These are phyloP conservation scores for Stenogyne calaminthoides DNA, from an alignment of 305 asterid genomes.

Conservation along the genomic window DNA sequence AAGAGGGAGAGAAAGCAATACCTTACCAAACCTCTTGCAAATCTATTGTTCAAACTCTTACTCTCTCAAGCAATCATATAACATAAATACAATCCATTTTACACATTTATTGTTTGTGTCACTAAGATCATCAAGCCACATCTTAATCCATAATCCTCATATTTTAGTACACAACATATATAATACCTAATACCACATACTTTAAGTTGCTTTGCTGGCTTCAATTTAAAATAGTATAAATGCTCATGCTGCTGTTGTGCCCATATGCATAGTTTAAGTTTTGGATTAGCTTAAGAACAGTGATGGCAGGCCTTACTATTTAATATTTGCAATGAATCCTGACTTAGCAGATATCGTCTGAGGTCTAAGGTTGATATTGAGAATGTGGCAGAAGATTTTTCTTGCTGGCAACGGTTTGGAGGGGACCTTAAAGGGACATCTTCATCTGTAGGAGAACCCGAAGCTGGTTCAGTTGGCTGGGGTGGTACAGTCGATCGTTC, in stretches of 20 bases:
- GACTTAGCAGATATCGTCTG: conserved; percentile 64
- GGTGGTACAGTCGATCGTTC: conserved; percentile 63
- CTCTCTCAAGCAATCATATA: too few species aligned
- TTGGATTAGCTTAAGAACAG: conserved; percentile 9
- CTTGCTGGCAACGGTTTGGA: conserved; percentile 93
- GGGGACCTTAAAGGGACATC: conserved; percentile 41
- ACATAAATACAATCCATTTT: too few species aligned
- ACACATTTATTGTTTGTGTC: too few species aligned
- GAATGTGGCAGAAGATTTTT: conserved; percentile 54
- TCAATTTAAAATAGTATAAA: not conserved
- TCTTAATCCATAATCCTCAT: too few species aligned
- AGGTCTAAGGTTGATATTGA: conserved; percentile 89
- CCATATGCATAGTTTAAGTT: not conserved
- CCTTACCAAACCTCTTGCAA: too few species aligned
- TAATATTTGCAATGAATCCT: conserved; percentile 8
- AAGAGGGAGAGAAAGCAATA: too few species aligned
- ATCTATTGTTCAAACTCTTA: too few species aligned
- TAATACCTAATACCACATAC: not conserved
- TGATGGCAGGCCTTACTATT: conserved; percentile 2
- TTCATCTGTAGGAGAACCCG: conserved; percentile 52
- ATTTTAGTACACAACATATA: too few species aligned
- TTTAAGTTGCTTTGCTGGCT: not conserved
- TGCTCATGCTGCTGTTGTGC: not conserved
- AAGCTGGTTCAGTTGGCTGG: conserved; percentile 66
- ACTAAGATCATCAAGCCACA: too few species aligned